These are phyloP conservation scores for Colletotrichum magnum DNA, from an alignment of 2,329 filamentous ascomycete genomes.

Conservation along the genomic window DNA sequence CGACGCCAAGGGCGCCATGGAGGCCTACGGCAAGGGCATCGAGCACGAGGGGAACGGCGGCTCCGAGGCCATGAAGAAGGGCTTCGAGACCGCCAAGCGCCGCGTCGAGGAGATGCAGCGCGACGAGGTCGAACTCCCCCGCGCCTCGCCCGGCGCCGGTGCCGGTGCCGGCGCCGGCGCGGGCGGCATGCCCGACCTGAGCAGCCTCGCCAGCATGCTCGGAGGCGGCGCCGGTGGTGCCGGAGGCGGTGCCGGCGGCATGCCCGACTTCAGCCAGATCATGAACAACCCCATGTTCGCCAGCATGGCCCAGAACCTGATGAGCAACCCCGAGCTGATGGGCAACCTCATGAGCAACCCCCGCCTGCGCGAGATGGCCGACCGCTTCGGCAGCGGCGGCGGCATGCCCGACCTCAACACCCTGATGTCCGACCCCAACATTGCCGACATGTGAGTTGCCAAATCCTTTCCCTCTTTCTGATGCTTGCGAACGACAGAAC, in stretches of 20 bases:
- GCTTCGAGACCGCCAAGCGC: slow-evolving; percentile 92
- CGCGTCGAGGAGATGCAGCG: slow-evolving; percentile 84
- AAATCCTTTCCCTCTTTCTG: not conserved
- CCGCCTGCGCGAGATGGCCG: slow-evolving; percentile 87
- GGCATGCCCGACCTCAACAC: slow-evolving; percentile 90
- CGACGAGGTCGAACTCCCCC: slow-evolving; percentile 60
- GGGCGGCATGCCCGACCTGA: slow-evolving; percentile 80
- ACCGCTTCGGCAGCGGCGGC: slow-evolving; percentile 80
- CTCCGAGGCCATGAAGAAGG: slow-evolving; percentile 97
- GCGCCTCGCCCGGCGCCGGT: slow-evolving; percentile 52
- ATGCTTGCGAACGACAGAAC: not conserved
- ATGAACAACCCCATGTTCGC: slow-evolving; percentile 99
- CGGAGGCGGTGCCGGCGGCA: slow-evolving; percentile 78
- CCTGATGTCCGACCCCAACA: slow-evolving; percentile 92
- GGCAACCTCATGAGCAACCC: slow-evolving; percentile 96
- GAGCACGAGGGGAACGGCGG: slow-evolving; percentile 94
- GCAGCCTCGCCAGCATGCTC: slow-evolving; percentile 79
- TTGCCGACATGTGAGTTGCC: slow-evolving; percentile 89
- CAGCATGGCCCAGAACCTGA: slow-evolving; percentile 95
- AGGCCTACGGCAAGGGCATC: slow-evolving; percentile 94
- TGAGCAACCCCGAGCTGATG: slow-evolving; percentile 97
- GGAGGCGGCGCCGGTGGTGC: slow-evolving; percentile 70
- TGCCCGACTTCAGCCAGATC: slow-evolving; percentile 88
- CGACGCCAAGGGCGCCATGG: slow-evolving; percentile 91
- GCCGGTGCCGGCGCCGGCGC: slow-evolving; percentile 55